phyloP scores from a whole-genome alignment of 805 yeast species.

The Zygoascus ofunaensis region DNA sequence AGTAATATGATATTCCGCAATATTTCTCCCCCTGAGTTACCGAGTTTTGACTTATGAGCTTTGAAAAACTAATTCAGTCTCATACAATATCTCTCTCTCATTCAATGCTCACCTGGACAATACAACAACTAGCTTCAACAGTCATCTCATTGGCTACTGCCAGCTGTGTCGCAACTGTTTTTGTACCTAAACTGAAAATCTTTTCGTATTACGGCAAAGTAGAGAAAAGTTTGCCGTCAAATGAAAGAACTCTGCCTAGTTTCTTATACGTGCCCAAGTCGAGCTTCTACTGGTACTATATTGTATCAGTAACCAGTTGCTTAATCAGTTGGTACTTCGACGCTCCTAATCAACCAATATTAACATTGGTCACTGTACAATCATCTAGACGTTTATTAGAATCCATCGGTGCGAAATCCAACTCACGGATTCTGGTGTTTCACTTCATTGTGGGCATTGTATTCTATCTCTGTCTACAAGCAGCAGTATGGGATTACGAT shows the following conservation, averaged over 20 bases:
- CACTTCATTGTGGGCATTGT: conserved; percentile 52
- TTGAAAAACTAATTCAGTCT: too few relatives aligned
- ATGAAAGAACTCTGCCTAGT: neutral
- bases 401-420: conserved; percentile 35
- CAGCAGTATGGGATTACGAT: conserved; percentile 4
- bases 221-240: neutral
- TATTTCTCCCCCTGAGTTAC: too few relatives aligned
- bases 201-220: conserved; percentile 26
- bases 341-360: conserved; percentile 4
- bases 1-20: too few relatives aligned
- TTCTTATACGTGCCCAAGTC: conserved; percentile 25
- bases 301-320: conserved; percentile 12
- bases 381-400: conserved; percentile 43
- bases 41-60: too few relatives aligned
- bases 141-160: neutral
- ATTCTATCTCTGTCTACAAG: conserved; percentile 32
- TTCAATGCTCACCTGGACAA: too few relatives aligned
- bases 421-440: conserved; percentile 38
- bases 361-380: conserved; percentile 31
- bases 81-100: too few relatives aligned
- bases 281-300: conserved; percentile 29
- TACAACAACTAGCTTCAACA: neutral
- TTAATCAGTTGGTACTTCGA: neutral
- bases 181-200: conserved; percentile 6
- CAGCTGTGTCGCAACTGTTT: neutral